Percentiles rank a stretch among this genome's conserved stretches.
These are phyloP conservation scores for Spatholobus suberectus DNA, from an alignment of 306 rosid species.

Conservation along the genomic window DNA sequence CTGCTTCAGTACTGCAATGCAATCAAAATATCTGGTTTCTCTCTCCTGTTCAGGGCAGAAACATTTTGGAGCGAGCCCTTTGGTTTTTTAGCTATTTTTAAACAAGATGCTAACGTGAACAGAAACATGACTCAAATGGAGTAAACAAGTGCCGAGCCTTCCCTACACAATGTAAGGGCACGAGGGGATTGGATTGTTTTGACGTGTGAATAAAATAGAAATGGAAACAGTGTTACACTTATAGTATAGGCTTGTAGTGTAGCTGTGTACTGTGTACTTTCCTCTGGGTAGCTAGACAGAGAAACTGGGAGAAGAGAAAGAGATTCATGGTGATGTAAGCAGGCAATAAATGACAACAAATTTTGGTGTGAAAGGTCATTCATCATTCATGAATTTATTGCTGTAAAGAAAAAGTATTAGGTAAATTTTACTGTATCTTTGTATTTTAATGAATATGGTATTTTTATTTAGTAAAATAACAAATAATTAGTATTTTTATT, in stretches of 20 bases:
- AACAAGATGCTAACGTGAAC: conserved; percentile 47
- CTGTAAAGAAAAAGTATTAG: not conserved
- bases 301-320: conserved; percentile 10
- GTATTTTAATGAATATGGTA: too few relatives aligned
- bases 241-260: conserved; percentile 10
- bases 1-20: conserved; percentile 43
- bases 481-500: too few relatives aligned
- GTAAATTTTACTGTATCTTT: too few relatives aligned
- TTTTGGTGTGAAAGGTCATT: conserved; percentile 44
- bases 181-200: conserved; percentile 36
- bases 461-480: too few relatives aligned
- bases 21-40: conserved; percentile 74
- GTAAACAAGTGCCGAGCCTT: conserved; percentile 36
- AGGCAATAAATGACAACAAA: conserved; percentile 45
- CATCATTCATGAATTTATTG: conserved; percentile 46
- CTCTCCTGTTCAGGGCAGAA: conserved; percentile 66
- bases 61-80: conserved; percentile 39
- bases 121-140: conserved; percentile 45
- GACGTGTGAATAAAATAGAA: conserved; percentile 37
- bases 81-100: conserved; percentile 52
- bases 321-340: conserved; percentile 62
- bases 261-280: conserved; percentile 42
- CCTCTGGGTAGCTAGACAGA: conserved; percentile 12
- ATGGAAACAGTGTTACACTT: conserved; percentile 31
- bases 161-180: conserved; percentile 44